These are phyloP conservation scores for Candida yuanshanica DNA, from an alignment of 805 yeast genomes.

Conservation along the genomic window DNA sequence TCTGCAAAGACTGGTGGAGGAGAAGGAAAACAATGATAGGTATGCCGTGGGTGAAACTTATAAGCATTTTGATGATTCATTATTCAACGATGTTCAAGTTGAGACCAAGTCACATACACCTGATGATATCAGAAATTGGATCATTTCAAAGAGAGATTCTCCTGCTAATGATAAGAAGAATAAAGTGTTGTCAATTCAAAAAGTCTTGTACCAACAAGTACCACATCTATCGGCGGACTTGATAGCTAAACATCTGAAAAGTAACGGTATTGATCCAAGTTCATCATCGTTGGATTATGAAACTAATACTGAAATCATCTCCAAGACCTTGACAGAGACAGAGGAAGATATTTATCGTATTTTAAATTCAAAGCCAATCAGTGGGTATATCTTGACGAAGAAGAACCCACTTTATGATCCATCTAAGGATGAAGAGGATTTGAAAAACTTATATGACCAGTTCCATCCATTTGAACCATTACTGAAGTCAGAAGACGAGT, in stretches of 20 bases:
- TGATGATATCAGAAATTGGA: slow-evolving; percentile 24
- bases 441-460: slow-evolving; percentile 52
- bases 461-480: slow-evolving; percentile 65
- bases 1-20: slow-evolving; percentile 73
- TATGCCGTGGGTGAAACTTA: slow-evolving; percentile 76
- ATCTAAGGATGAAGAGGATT: slow-evolving; percentile 33
- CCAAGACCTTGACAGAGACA: slow-evolving; percentile 40
- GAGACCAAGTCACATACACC: slow-evolving; percentile 2
- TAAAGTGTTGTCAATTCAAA: slow-evolving; percentile 59
- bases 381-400: slow-evolving; percentile 63
- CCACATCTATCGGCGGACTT: slow-evolving; percentile 78
- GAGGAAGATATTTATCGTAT: slow-evolving; percentile 38
- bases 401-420: slow-evolving; percentile 47
- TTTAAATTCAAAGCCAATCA: slow-evolving; percentile 28
- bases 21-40: slow-evolving; percentile 54
- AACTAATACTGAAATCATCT: slow-evolving; percentile 27
- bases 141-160: slow-evolving; percentile 11
- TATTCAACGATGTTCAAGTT: slow-evolving; percentile 28
- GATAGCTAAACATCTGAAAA: slow-evolving; percentile 51
- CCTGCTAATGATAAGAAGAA: slow-evolving; percentile 28
- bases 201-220: slow-evolving; percentile 58
- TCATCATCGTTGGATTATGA: slow-evolving; percentile 27
- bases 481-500: slow-evolving; percentile 30
- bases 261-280: slow-evolving; percentile 42
- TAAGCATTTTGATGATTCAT: slow-evolving; percentile 47